Conservation (phyloP, 2,329 filamentous ascomycete species). For the Onygenales sp. region DNA sequence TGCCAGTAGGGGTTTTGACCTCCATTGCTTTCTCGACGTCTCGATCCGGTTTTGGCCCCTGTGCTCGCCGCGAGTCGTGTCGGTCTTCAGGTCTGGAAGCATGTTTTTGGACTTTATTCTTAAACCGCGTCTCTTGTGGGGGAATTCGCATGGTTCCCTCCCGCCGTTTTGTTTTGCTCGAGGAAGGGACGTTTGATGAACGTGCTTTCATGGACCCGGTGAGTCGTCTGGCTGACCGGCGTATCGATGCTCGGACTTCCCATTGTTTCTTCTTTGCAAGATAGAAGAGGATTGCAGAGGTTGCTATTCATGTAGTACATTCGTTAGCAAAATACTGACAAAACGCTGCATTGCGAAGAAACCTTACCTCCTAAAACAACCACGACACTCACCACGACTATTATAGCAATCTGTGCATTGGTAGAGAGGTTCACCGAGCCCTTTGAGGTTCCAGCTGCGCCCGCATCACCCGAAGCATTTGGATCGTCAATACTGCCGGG, state of each 20-base stretch:
- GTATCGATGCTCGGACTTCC: conserved; percentile 64
- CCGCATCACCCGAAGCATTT: conserved; percentile 43
- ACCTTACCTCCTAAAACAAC: conserved; percentile 59
- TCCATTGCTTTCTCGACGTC: conserved; percentile 3
- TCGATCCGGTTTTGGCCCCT: not conserved
- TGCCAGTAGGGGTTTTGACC: not conserved
- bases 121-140: not conserved
- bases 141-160: not conserved
- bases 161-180: not conserved
- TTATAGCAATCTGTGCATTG: conserved; percentile 64
- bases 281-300: conserved; percentile 61
- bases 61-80: not conserved
- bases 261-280: conserved; percentile 78
- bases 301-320: conserved; percentile 37
- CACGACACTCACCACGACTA: conserved; percentile 59
- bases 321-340: not conserved
- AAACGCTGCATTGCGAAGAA: not conserved
- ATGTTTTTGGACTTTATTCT: not conserved
- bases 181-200: not conserved
- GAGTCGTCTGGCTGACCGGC: conserved; percentile 51
- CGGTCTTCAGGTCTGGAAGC: not conserved
- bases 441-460: conserved; percentile 55
- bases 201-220: conserved; percentile 10
- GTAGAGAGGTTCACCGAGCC: conserved; percentile 56
- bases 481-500: conserved; percentile 16